Conservation (phyloP, 2,329 filamentous ascomycete genomes). For the Ophiostoma pallidulum region DNA sequence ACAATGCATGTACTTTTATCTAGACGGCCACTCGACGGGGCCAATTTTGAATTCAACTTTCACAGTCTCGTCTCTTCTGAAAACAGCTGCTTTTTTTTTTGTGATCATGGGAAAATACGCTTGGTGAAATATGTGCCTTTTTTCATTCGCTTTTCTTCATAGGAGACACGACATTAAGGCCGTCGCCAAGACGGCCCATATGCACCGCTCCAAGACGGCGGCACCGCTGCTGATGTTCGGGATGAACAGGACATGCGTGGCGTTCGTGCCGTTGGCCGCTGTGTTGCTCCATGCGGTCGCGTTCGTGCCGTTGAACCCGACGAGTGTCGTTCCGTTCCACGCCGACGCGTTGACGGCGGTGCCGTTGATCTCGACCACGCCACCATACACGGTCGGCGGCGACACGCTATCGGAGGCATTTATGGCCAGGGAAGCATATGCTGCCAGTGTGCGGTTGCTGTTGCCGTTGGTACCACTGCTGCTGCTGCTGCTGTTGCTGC, state of each 20-base stretch:
- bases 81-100: neutral
- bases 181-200: neutral
- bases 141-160: no score
- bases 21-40: no score
- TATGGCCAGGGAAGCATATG: conserved; percentile 15
- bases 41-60: no score
- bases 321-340: neutral
- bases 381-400: conserved; percentile 16
- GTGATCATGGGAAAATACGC: no score
- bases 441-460: conserved; percentile 11
- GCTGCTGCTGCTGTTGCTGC: neutral
- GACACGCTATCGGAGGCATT: conserved; percentile 13
- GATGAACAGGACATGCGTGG: neutral
- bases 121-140: no score
- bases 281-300: no score
- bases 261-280: neutral
- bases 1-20: no score
- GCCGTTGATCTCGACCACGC: conserved; percentile 8
- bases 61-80: no score
- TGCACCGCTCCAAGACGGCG: neutral
- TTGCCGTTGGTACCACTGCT: neutral
- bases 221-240: neutral
- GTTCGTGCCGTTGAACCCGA: neutral
- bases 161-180: neutral
- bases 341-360: no score